Percentiles rank a stretch among this genome's conserved stretches.
These are phyloP conservation scores for Coemansia sp. DNA, from an alignment of 192 early-diverging fungal species.

Conservation along the genomic window DNA sequence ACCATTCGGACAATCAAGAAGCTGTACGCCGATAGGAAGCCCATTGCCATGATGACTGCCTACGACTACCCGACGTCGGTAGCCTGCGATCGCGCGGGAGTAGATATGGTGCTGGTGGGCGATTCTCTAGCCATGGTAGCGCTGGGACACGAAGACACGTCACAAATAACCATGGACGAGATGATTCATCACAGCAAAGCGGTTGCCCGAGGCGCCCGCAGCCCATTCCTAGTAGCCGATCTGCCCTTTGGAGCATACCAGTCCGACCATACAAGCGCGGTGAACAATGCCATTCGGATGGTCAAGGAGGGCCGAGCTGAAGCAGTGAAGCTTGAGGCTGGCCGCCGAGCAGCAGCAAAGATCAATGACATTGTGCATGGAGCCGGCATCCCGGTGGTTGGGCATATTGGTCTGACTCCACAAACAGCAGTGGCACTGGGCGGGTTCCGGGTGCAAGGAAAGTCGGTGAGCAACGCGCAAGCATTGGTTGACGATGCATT, in stretches of 20 bases:
- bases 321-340: conserved; percentile 96
- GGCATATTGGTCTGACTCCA: conserved; percentile 94
- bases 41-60: conserved; percentile 94
- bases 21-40: conserved; percentile 67
- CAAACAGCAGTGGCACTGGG: conserved; percentile 84
- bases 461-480: conserved; percentile 73
- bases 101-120: conserved; percentile 90
- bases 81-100: conserved; percentile 75
- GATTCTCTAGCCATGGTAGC: conserved; percentile 98
- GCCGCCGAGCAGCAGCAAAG: conserved; percentile 77
- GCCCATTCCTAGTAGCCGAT: conserved; percentile 82
- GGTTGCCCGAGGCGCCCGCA: conserved; percentile 75
- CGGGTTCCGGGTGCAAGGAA: conserved; percentile 91
- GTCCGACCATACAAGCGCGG: conserved; percentile 64
- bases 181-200: conserved; percentile 96
- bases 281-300: conserved; percentile 77
- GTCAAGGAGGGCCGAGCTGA: conserved; percentile 89
- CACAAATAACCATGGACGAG: conserved; percentile 85
- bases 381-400: conserved; percentile 92
- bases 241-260: conserved; percentile 95
- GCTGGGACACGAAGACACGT: conserved; percentile 83
- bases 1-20: conserved; percentile 78
- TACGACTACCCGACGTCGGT: conserved; percentile 92
- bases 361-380: conserved; percentile 68
- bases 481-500: conserved; percentile 81